Conservation (phyloP, 768 basidiomycete genomes). For the Cyclocybe aegerita region DNA sequence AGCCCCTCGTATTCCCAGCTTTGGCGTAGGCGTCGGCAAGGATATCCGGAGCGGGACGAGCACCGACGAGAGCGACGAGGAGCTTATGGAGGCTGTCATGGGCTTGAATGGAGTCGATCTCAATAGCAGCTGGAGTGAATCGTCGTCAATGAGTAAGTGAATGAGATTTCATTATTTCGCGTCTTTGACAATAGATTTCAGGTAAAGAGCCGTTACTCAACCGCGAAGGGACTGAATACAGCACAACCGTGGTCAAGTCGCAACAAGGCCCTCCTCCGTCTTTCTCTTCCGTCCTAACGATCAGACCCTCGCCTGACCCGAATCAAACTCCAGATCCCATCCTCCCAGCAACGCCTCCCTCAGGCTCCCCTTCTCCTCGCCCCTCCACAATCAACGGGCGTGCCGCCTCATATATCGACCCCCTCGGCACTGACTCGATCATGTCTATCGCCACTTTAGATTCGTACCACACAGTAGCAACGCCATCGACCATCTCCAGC, state of each 20-base stretch:
- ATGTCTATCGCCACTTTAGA: slow-evolving; percentile 59
- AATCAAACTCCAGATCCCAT: slow-evolving; percentile 41
- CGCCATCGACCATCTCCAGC: slow-evolving; percentile 47
- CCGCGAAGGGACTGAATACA: slow-evolving; percentile 57
- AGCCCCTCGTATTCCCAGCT: slow-evolving; percentile 83
- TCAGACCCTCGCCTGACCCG: slow-evolving; percentile 55
- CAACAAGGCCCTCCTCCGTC: slow-evolving; percentile 46
- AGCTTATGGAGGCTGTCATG: slow-evolving; percentile 61
- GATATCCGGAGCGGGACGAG: slow-evolving; percentile 47
- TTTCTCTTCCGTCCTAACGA: slow-evolving; percentile 73
- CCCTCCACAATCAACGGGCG: slow-evolving; percentile 14
- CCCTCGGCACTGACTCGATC: slow-evolving; percentile 43
- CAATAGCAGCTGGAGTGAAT: slow-evolving; percentile 45
- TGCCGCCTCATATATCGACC: slow-evolving; percentile 29
- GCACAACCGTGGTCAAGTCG: slow-evolving; percentile 65
- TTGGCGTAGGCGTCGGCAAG: slow-evolving; percentile 70
- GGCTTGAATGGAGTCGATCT: slow-evolving; percentile 52
- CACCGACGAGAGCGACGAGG: slow-evolving; percentile 66
- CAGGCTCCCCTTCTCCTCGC: slow-evolving; percentile 18
- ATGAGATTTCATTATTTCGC: neutral
- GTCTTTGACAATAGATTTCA: slow-evolving; percentile 11
- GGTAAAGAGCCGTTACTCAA: slow-evolving; percentile 59
- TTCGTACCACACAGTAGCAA: slow-evolving; percentile 64
- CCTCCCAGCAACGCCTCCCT: slow-evolving; percentile 32
- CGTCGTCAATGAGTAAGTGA: slow-evolving; percentile 32